These are phyloP conservation scores for Cladorrhinum samala DNA, from an alignment of 495 filamentous ascomycete species.

Conservation along the genomic window DNA sequence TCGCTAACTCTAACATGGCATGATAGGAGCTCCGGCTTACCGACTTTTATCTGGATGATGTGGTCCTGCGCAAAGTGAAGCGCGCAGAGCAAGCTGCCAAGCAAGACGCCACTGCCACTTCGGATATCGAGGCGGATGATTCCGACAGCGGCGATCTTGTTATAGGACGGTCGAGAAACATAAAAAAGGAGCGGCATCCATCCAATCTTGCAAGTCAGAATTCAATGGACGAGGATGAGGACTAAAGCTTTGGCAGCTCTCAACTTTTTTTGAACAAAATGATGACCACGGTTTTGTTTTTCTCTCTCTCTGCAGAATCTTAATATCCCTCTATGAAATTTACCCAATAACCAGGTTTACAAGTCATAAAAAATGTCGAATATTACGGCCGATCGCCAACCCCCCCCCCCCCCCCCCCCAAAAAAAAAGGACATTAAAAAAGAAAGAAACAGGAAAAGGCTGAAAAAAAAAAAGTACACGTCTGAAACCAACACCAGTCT, in stretches of 20 bases:
- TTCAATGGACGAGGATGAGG: slow-evolving; percentile 9
- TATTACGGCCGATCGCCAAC: no score
- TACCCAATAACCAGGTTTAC: background rate
- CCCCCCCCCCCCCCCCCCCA: no score
- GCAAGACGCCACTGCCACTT: slow-evolving; percentile 22
- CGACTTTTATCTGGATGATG: slow-evolving; percentile 38
- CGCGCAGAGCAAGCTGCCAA: slow-evolving; percentile 28
- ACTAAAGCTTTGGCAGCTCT: no score
- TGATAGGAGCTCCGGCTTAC: slow-evolving; percentile 28
- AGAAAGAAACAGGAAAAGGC: no score
- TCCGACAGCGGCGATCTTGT: slow-evolving; percentile 24
- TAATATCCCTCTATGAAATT: background rate
- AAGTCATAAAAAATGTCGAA: no score
- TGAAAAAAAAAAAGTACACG: background rate
- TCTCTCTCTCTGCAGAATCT: background rate
- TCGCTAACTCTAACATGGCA: slow-evolving; percentile 7
- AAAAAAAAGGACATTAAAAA: no score
- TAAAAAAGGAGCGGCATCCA: slow-evolving; percentile 19
- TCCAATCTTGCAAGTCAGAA: slow-evolving; percentile 3
- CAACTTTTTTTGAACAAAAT: no score
- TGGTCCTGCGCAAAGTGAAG: slow-evolving; percentile 37
- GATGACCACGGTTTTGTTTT: background rate
- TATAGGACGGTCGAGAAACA: slow-evolving; percentile 14
- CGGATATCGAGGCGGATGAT: slow-evolving; percentile 24
- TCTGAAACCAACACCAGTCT: background rate